Base-by-base conservation (phyloP, 352 stramenopile genomes). In the Phytopythium helicoides region DNA sequence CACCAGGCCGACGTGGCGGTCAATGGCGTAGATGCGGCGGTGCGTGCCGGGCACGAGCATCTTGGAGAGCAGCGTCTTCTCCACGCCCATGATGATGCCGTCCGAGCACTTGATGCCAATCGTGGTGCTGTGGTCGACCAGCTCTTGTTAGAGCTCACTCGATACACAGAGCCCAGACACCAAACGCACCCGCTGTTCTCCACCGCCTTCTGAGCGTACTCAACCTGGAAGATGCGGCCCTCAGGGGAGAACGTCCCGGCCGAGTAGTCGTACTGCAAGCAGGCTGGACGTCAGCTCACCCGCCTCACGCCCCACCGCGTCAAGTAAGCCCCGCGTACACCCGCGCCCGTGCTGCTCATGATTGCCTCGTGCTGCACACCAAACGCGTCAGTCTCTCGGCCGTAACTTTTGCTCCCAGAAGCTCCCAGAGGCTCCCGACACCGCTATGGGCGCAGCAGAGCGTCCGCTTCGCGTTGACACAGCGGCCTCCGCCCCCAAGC, bases 201-300 rank as follows among this genome's bases (percentile, higher is more conserved):
- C 44, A 99, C 96, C 18, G 97, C 96, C 66, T 99, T 99, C 64
- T 90, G 94, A 47, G 97, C 97, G 59, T 99, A 99, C 65, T 99
- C 97, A 42, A 99, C 92, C 81, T 99, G 97, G 68, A 99, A 99
- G 62, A 99, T 98, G 44, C 96, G 94, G 35, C 97, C 97, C 67
- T 99, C 97, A 21, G 96, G 96, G 51, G 91, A 98, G 77, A 99
- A 99, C 48, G 96, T 99, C 22, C 82, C 84, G 51, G 79, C 77
- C 25, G 86, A 93, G 60, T 89, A 89, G 75, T 95, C 86, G 67
- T 95, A 95, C 62, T 87, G 60, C 25, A 37, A 47, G 12, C 25
- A n/a, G n/a, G 34, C 46, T 26, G 33, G 21, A 46, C 15, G 5
- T 16, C 3, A 45, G 38, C 21, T 31, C 18, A 48, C 15, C 25